Base-by-base conservation (phyloP, 2,329 filamentous ascomycete genomes). In the Aspergillus uvarum region DNA sequence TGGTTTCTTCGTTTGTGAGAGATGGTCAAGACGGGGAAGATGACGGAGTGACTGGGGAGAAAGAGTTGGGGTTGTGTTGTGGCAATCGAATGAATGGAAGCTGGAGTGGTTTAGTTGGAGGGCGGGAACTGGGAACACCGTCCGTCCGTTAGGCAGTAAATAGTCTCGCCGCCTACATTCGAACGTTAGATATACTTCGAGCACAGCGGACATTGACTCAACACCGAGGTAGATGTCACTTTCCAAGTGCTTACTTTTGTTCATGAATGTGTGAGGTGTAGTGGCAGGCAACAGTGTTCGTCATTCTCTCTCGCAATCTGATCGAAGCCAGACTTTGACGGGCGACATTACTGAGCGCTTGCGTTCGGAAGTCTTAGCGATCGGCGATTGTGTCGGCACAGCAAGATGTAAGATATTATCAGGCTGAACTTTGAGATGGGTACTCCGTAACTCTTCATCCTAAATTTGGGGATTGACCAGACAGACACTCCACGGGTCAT, bases 1-100 rank as follows among this genome's bases (percentile, higher is more conserved):
- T 82, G 77, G 63, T 51, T 24, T 52, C 51, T 35, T 35, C 5
- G 2, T 35, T 35, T 47, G 48, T 44, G 32, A 54, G 49, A 47
- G 44, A n/a, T 54, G 42, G 38, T 51, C 59, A 29, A 42, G 50
- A 29, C 55, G 38, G 32, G 32, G 32, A 12, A 4, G 32, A 35
- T 35, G 32, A 35, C 32, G 14, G 12, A 35, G 32, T 35, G 32
- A 22, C 22, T 22, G 22, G 22, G 22, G 22, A 35, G 32, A 35
- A n/a, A 55, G 26, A 24, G 32, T 5, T 22, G 32, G 49, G 19
- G 19, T 22, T 16, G 14, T 44, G 38, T 44, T 44, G 29, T 51
- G 42, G 51, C 35, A 24, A 16, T 5, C 32, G 32, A 16, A 29
- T 29, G 26, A 29, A 8, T 29, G 32, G 32, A 35, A 58, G 49